Evolutionary conservation across 2,329 filamentous ascomycete genomes (phyloP).

Genomic region (Cladosporium sp.): DNA sequence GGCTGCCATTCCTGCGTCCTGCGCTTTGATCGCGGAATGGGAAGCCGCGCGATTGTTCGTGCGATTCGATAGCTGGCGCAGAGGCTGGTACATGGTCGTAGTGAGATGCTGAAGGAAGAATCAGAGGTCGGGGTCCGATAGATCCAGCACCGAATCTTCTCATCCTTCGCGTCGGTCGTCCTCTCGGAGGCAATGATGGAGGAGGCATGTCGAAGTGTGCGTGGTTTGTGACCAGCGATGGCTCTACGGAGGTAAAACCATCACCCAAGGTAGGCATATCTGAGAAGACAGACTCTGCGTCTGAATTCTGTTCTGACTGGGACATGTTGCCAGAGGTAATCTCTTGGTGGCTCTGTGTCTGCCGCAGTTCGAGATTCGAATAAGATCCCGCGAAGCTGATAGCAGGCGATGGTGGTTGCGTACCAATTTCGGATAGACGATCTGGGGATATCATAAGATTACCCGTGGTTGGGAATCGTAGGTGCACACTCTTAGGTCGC

Average conservation of each 20-base stretch:
- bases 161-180: slow-evolving; percentile 34
- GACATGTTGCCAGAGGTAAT: slow-evolving; percentile 2
- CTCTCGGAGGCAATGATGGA: slow-evolving; percentile 17
- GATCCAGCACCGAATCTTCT: slow-evolving; percentile 38
- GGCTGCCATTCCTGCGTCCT: not conserved
- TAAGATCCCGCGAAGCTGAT: slow-evolving; percentile 9
- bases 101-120: slow-evolving; percentile 36
- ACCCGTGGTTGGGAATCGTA: slow-evolving; percentile 37
- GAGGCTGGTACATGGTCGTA: slow-evolving; percentile 28
- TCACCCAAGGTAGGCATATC: slow-evolving; percentile 21
- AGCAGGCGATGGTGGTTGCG: slow-evolving; percentile 15
- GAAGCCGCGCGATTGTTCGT: slow-evolving; percentile 24
- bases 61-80: slow-evolving; percentile 31
- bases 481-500: slow-evolving; percentile 38
- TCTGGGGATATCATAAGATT: slow-evolving; percentile 32
- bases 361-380: slow-evolving; percentile 6
- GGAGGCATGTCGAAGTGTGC: slow-evolving; percentile 22
- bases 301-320: slow-evolving; percentile 24
- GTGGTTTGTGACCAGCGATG: not conserved
- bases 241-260: slow-evolving; percentile 23
- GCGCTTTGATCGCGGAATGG: slow-evolving; percentile 13
- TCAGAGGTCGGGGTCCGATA: slow-evolving; percentile 36
- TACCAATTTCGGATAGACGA: slow-evolving; percentile 22
- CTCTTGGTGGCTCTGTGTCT: slow-evolving; percentile 16
- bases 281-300: slow-evolving; percentile 26